A percentile compares a stretch with the other conserved stretches of the same genome.
Evolutionary conservation across 805 yeast species (phyloP).

Genomic region (Saturnispora silvae): DNA sequence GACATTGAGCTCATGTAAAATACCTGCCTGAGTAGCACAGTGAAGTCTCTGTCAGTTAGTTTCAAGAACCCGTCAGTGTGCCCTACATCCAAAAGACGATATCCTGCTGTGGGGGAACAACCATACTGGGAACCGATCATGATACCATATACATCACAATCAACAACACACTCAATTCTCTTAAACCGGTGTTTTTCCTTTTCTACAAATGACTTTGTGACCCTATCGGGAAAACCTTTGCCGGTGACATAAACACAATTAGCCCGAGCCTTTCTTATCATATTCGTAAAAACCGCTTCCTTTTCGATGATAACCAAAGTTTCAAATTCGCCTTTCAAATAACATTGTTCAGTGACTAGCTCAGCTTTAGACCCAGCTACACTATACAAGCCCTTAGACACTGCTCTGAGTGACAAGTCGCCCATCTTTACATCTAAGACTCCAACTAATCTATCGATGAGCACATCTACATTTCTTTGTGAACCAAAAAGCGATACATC

Average conservation of each 20-base stretch:
- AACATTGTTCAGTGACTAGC: constrained; percentile 6
- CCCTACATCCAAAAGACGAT: constrained; percentile 1
- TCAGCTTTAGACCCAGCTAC: constrained; percentile 1
- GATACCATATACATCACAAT: constrained; percentile 57
- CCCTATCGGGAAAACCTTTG: constrained; percentile 55
- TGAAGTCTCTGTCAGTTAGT: constrained; percentile 5
- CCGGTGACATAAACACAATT: constrained; percentile 40
- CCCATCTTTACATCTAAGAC: constrained; percentile 30
- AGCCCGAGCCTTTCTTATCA: constrained; percentile 12
- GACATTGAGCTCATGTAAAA: neutral
- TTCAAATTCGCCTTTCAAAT: constrained; percentile 9
- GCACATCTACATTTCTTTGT: constrained; percentile 33
- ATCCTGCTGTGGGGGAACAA: constrained; percentile 2
- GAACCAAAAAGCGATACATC: constrained; percentile 40
- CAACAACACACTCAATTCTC: constrained; percentile 41
- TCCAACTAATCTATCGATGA: constrained; percentile 29
- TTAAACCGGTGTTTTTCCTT: constrained; percentile 18
- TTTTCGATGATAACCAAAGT: constrained; percentile 39
- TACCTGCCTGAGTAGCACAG: constrained; percentile 1
- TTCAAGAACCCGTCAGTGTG: constrained; percentile 2
- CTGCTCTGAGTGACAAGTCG: constrained; percentile 36
- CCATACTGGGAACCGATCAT: constrained; percentile 26
- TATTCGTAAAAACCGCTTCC: constrained; percentile 36
- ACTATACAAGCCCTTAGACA: constrained; percentile 41
- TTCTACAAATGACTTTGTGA: constrained; percentile 33